Evolutionary conservation across 306 rosid genomes (phyloP).

Genomic region (Cicer chorassanicum): DNA sequence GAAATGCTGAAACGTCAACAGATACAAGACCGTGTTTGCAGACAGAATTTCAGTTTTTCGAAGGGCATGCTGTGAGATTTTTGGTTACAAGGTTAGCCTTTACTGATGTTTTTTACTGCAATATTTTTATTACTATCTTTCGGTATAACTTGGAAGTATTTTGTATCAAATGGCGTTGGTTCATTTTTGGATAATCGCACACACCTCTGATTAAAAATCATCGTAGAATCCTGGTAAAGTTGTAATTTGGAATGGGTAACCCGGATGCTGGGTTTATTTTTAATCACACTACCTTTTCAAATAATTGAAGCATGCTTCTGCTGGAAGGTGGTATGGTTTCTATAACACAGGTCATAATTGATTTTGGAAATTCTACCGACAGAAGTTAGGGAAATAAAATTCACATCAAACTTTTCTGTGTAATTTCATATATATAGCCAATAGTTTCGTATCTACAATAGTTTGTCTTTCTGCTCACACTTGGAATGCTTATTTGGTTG

Average conservation of each 20-base stretch:
- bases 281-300: conserved; percentile 34
- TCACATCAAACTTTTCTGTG: conserved; percentile 11
- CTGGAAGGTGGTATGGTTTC: conserved; percentile 32
- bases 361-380: not conserved
- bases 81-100: conserved; percentile 87
- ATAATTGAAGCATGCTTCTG: conserved; percentile 37
- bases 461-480: conserved; percentile 27
- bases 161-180: conserved; percentile 28
- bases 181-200: conserved; percentile 33
- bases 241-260: conserved; percentile 35
- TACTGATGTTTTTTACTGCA: conserved; percentile 29
- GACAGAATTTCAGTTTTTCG: conserved; percentile 95
- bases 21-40: conserved; percentile 96
- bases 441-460: conserved; percentile 21
- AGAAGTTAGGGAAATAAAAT: conserved; percentile 26
- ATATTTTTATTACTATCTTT: conserved; percentile 14
- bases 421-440: conserved; percentile 17
- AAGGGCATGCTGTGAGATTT: conserved; percentile 97
- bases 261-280: conserved; percentile 1
- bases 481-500: conserved; percentile 32
- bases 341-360: conserved; percentile 28
- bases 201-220: conserved; percentile 14
- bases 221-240: conserved; percentile 13
- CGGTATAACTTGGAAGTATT: conserved; percentile 22
- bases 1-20: conserved; percentile 55